Evolutionary conservation across 2,329 filamentous ascomycete genomes (phyloP), one percentile per base, ranked within the genome.

Genomic region (Phyllosticta ampelicida): DNA sequence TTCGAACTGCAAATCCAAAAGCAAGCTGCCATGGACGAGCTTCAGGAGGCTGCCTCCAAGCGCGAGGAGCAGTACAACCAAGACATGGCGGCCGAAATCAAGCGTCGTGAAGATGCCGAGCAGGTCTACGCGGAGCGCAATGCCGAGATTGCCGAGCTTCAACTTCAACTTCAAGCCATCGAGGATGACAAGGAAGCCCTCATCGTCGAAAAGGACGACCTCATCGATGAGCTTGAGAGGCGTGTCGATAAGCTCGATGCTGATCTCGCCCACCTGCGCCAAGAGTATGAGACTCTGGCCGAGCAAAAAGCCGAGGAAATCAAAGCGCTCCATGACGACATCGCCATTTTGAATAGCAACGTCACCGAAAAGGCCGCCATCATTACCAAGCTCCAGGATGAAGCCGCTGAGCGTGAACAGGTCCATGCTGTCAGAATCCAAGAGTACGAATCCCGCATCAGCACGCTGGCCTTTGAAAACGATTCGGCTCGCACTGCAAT

Each of bases 1-100:
- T 78, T 75, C 63, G 68, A 74, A 53, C 65, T 74, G 1, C 76
- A 78, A 65, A 69, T 74, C 60, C 66, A 73, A 52, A 72, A 74
- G 62, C 69, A 73, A 49, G 58, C 65, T 23, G 61, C 68, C n/a
- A 66, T 78, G 49, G 66, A 67, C 51, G 64, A 72, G 18, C 64
- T 78, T 6, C 64, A 75, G 61, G 63, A 68, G 16, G 63, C 65
- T 0, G 67, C 70, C 5, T 64, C 71, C 11, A 73, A 73, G 36
- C 73, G 70, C 18, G 73, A 75, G 30, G 66, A 69, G 23, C 67
- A 73, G 29, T 71, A 70, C 58, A 68, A 73, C 55, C 61, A 65
- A 5, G 70, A 72, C 48, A 70, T 78, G 19, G 66, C 67, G 11
- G 62, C 62, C 1, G 75, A 78, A 62, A 66, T 69, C 13, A 64